Percentiles rank a stretch among this genome's conserved stretches.
Conservation (phyloP, 352 stramenopile species). For the Chrysophaeum taylorii region DNA sequence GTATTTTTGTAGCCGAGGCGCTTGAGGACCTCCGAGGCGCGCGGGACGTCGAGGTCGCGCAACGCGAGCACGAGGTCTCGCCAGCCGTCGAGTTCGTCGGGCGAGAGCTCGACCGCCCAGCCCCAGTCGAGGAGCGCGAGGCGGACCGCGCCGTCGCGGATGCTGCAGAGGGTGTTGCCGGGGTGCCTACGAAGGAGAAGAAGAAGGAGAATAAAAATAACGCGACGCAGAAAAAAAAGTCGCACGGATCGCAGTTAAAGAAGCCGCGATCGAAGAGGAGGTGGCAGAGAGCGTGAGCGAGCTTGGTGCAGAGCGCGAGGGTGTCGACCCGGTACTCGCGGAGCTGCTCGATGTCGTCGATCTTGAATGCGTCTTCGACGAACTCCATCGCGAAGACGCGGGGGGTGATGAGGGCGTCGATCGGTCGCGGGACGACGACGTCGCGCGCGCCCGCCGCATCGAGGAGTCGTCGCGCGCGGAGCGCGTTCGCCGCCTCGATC, state of each 20-base stretch:
- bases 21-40: neutral
- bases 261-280: neutral
- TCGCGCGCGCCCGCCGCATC: neutral
- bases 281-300: neutral
- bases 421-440: neutral
- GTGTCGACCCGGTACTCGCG: neutral
- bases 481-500: neutral
- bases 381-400: neutral
- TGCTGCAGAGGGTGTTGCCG: neutral
- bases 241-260: conserved; percentile 5
- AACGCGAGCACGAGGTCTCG: neutral
- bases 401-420: neutral
- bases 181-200: no score
- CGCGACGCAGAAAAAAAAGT: no score
- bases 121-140: conserved; percentile 5
- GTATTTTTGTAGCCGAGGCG: neutral
- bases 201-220: no score
- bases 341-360: neutral
- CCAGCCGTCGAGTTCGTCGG: neutral
- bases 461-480: neutral
- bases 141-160: neutral
- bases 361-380: neutral
- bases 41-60: neutral
- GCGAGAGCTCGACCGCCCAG: neutral
- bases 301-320: neutral